These are phyloP conservation scores for Globisporangium paroecandrum DNA, from an alignment of 352 stramenopile genomes.

Conservation along the genomic window DNA sequence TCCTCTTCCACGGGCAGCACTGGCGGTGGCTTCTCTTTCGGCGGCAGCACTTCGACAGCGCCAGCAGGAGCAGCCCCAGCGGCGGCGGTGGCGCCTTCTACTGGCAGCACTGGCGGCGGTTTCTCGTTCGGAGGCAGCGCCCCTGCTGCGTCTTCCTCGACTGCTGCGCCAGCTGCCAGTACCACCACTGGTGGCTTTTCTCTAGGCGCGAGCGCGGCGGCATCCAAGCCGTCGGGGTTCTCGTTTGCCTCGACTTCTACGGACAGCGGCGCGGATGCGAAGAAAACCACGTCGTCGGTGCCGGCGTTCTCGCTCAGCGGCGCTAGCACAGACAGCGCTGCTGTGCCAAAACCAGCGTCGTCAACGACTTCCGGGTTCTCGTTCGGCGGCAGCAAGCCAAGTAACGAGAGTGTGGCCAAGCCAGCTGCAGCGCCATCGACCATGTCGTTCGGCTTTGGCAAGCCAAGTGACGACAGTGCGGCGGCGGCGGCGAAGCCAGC, in stretches of 20 bases:
- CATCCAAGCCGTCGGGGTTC: not conserved
- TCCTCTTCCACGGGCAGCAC: not conserved
- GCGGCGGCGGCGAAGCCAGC: not conserved
- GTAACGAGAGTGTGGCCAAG: not conserved
- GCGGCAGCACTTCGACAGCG: not conserved
- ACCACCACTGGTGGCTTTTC: constrained; percentile 5
- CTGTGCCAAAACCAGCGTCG: constrained; percentile 8
- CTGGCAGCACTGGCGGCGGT: constrained; percentile 2
- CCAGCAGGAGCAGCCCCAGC: constrained; percentile 2
- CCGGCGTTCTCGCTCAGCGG: constrained; percentile 29
- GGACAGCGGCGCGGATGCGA: constrained; percentile 1
- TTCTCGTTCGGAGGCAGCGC: constrained; percentile 13
- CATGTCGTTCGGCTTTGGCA: constrained; percentile 9
- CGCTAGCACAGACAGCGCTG: not conserved
- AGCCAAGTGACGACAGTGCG: not conserved
- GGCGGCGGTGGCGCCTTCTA: not conserved
- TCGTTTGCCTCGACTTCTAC: constrained; percentile 6
- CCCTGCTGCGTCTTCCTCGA: not conserved
- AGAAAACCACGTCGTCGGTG: not conserved
- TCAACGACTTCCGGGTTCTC: constrained; percentile 24
- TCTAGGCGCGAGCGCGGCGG: constrained; percentile 3
- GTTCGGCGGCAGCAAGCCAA: constrained; percentile 22
- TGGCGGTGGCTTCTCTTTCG: constrained; percentile 4
- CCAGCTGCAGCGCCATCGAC: not conserved
- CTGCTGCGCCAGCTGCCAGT: not conserved